A percentile compares a stretch with the other conserved stretches of the same genome.
These are phyloP conservation scores for Phytopythium litorale DNA, from an alignment of 352 stramenopile genomes.

Conservation along the genomic window DNA sequence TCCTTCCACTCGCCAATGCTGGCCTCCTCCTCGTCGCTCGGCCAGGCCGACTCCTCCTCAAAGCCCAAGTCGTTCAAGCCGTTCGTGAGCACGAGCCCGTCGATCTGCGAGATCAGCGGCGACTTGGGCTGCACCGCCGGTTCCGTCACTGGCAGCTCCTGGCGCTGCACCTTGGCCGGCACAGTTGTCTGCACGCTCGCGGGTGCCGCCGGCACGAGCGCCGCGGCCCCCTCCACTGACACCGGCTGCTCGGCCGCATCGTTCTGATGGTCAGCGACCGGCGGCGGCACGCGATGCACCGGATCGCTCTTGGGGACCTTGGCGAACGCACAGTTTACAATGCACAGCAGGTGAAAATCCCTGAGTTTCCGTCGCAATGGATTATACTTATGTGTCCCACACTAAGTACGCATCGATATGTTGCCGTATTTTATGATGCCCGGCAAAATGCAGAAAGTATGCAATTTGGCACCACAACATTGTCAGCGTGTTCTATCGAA, in stretches of 20 bases:
- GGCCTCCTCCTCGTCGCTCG: conserved; percentile 18
- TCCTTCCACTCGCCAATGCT: conserved; percentile 27
- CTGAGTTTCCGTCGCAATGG: too few species aligned
- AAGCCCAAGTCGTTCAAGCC: conserved; percentile 50
- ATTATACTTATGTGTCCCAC: too few species aligned
- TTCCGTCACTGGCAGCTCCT: background rate
- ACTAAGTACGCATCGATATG: too few species aligned
- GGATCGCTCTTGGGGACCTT: conserved; percentile 18
- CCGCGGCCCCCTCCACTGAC: background rate
- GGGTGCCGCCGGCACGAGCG: background rate
- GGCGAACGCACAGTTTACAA: conserved; percentile 13
- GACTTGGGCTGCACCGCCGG: background rate
- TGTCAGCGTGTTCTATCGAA: too few species aligned
- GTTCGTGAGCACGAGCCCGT: conserved; percentile 34
- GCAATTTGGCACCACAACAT: too few species aligned
- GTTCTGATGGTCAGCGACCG: background rate
- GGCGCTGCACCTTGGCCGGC: background rate
- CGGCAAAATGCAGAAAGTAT: too few species aligned
- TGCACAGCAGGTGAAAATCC: too few species aligned
- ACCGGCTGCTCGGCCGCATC: background rate
- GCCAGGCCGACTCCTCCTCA: conserved; percentile 27
- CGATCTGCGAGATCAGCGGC: conserved; percentile 14
- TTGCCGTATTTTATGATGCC: too few species aligned
- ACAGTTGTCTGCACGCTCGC: background rate
- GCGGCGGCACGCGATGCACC: background rate